phyloP scores from a whole-genome alignment of 805 yeast genomes.

The Teunomyces lycoperdinae region DNA sequence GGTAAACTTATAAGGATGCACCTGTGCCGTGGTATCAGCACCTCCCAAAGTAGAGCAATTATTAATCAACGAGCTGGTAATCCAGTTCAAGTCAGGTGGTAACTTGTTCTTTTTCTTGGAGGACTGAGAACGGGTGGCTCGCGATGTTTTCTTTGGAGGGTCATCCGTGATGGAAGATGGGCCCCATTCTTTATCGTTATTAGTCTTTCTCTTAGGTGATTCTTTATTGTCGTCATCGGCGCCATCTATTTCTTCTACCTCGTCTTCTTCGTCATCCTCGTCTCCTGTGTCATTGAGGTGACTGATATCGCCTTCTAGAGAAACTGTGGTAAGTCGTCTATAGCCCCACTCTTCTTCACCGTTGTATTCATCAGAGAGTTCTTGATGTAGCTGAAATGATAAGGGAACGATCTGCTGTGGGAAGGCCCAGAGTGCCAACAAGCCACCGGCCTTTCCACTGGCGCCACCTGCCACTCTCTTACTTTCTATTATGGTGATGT shows the following conservation, averaged over 20 bases:
- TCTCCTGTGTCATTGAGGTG: slow-evolving; percentile 19
- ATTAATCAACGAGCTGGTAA: slow-evolving; percentile 57
- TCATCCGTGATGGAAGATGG: slow-evolving; percentile 14
- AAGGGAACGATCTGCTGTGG: slow-evolving; percentile 92
- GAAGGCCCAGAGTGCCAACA: slow-evolving; percentile 93
- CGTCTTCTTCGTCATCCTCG: slow-evolving; percentile 20
- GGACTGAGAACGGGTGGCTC: slow-evolving; percentile 22
- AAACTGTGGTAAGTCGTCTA: slow-evolving; percentile 80
- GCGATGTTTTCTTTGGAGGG: slow-evolving; percentile 39
- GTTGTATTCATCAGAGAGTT: slow-evolving; percentile 69
- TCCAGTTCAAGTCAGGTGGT: slow-evolving; percentile 77
- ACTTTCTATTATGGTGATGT: slow-evolving; percentile 82
- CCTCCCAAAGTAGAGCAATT: slow-evolving; percentile 83
- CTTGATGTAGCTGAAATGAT: slow-evolving; percentile 81
- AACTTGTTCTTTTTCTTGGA: slow-evolving; percentile 17
- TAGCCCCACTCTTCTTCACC: slow-evolving; percentile 95
- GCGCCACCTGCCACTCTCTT: slow-evolving; percentile 97
- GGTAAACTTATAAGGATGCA: slow-evolving; percentile 94
- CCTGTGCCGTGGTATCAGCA: slow-evolving; percentile 88
- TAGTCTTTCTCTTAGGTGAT: slow-evolving; percentile 11
- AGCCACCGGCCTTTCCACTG: slow-evolving; percentile 95
- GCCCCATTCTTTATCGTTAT: slow-evolving; percentile 13
- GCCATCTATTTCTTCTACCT: slow-evolving; percentile 11
- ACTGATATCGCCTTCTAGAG: slow-evolving; percentile 77
- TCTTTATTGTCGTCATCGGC: slow-evolving; percentile 14